Base-by-base conservation (phyloP, 352 stramenopile species). In the Phytophthora pinifolia region DNA sequence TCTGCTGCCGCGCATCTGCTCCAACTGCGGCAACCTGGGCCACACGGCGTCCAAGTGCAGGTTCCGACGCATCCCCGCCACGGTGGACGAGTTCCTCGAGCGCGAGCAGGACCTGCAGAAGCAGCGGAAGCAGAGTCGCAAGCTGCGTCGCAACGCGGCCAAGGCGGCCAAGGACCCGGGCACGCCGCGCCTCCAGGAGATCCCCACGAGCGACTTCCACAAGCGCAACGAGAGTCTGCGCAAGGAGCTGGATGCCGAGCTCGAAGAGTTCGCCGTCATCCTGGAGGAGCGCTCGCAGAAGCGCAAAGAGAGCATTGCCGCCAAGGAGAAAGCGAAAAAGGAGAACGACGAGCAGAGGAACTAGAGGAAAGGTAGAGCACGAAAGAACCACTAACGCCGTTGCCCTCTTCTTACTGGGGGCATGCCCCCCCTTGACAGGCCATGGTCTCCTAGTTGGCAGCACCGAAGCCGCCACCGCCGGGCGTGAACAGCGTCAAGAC, bases 401-500 rank as follows among this genome's bases (percentile, higher is more conserved):
- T 55, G 38, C 45, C 64, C 55, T 25, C 53, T 51, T 4, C n/a
- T 51, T 41, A 12, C 13, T 33, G 27, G 22, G 29, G 54, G 47
- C 58, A 66, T 38, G 45, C 25, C 25, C 5, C 8, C 14, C 29
- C 30, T 52, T n/a, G 14, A 15, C 22, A n/a, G 34, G 14, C n/a
- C 17, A 68, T 65, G 33, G 45, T 53, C 42, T 34, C 42, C 70
- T 54, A 63, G 18, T 58, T 51, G 31, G 27, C 45, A 41, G 45
- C 46, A 29, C 96, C 96, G 56, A 94, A 99, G 54, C 96, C 97
- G 29, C 97, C 97, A 12, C 95, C 97, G 20, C 97, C 97, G 6
- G 97, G 97, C 42, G 96, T 98, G 59, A 92, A 89, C 56, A 99
- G 98, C 35, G 90, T 89, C 56, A 99, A 84, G 18, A 92, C 62